Conservation (phyloP, 306 rosid species). For the Ceratonia siliqua region DNA sequence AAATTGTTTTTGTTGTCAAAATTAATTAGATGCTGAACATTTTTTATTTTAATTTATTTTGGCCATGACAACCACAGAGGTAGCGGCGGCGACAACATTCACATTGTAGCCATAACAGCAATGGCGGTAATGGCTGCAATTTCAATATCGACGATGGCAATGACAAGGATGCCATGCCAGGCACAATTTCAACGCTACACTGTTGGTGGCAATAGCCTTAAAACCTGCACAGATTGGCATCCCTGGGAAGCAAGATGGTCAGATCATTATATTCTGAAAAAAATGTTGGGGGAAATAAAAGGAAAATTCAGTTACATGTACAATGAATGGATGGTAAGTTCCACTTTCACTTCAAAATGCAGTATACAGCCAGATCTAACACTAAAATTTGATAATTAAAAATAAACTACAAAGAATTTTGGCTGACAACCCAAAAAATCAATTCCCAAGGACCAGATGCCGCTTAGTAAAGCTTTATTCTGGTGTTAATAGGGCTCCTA, state of each 20-base stretch:
- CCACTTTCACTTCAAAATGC: constrained; percentile 1
- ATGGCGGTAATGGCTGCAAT: too few species aligned
- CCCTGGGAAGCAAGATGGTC: not conserved
- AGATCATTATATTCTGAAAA: not conserved
- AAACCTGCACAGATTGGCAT: not conserved
- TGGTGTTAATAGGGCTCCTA: constrained; percentile 64
- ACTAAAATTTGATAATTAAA: not conserved
- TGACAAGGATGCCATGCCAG: too few species aligned
- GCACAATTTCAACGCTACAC: too few species aligned
- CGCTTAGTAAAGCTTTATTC: constrained; percentile 75
- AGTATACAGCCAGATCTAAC: constrained; percentile 28
- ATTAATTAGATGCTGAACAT: too few species aligned
- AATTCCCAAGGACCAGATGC: not conserved
- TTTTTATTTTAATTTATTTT: too few species aligned
- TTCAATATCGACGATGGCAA: too few species aligned
- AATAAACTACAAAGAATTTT: constrained; percentile 47
- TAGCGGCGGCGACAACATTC: too few species aligned
- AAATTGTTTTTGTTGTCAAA: too few species aligned
- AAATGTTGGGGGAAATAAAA: not conserved
- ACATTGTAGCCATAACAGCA: too few species aligned
- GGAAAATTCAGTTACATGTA: not conserved
- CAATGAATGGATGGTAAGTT: not conserved
- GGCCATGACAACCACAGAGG: too few species aligned
- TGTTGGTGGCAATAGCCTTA: too few species aligned
- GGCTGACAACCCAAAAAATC: not conserved